A percentile compares a stretch with the other conserved stretches of the same genome.
Conservation (phyloP, 306 rosid species). For the Pyrus bretschneideri region DNA sequence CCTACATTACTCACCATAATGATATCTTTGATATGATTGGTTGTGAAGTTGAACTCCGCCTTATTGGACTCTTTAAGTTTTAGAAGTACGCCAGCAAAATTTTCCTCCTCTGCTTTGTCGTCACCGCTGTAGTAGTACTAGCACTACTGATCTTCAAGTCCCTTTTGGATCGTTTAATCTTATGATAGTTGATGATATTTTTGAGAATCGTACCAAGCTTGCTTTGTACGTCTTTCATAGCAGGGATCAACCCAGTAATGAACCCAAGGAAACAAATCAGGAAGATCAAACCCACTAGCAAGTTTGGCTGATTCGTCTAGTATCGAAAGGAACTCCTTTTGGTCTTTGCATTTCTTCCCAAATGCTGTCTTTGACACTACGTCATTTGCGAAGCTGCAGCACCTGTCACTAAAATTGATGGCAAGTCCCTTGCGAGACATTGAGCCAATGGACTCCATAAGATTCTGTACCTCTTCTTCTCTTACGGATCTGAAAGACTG, state of each 20-base stretch:
- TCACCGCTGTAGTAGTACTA: background rate
- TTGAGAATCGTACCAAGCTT: background rate
- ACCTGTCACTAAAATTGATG: background rate
- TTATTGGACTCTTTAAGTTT: background rate
- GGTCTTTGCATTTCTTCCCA: constrained; percentile 14
- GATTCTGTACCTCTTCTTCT: constrained; percentile 7
- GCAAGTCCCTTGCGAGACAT: no score
- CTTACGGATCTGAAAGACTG: constrained; percentile 4
- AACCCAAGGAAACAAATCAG: background rate
- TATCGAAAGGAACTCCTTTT: constrained; percentile 5
- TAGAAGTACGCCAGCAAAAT: background rate
- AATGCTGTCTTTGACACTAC: constrained; percentile 2
- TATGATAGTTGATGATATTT: background rate
- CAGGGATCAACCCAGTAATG: background rate
- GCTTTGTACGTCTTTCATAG: background rate
- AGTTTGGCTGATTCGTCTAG: background rate
- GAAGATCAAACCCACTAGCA: background rate
- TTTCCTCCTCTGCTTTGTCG: background rate
- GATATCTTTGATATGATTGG: constrained; percentile 27
- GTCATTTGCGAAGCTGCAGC: background rate
- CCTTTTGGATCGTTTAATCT: background rate
- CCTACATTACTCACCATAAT: no score
- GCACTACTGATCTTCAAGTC: background rate
- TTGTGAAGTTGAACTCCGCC: constrained; percentile 22
- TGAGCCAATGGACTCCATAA: background rate